A percentile compares a stretch with the other conserved stretches of the same genome.
Evolutionary conservation across 345 rosid genomes (phyloP).

Genomic region (Hypericum androsaemum): DNA sequence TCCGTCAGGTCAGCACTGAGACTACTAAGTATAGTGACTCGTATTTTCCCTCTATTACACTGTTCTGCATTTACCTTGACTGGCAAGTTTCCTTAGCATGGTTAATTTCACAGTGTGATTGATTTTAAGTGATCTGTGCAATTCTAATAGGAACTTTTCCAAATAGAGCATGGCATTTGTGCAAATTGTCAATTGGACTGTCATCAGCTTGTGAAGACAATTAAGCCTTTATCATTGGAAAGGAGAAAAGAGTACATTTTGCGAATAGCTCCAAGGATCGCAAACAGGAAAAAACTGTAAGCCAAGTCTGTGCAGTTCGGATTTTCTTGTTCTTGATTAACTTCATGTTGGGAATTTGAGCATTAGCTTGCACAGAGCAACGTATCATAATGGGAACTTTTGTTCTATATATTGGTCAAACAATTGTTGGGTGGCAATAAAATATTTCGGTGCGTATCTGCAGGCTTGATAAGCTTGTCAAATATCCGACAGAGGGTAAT

Average conservation of each 20-base stretch:
- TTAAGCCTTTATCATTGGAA: constrained; percentile 61
- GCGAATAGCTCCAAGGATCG: constrained; percentile 61
- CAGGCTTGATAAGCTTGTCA: constrained; percentile 72
- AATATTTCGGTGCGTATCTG: constrained; percentile 11
- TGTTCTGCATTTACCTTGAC: background rate
- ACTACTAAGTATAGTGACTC: background rate
- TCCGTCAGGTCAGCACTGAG: constrained; percentile 56
- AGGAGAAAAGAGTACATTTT: constrained; percentile 44
- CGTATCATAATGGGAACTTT: no score
- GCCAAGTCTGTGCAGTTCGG: constrained; percentile 10
- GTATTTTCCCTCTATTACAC: background rate
- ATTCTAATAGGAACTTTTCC: constrained; percentile 58
- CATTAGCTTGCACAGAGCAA: no score
- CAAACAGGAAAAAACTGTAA: constrained; percentile 55
- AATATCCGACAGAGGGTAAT: constrained; percentile 70
- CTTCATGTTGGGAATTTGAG: no score
- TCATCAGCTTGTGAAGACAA: constrained; percentile 61
- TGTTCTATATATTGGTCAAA: no score
- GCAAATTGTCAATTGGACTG: constrained; percentile 77
- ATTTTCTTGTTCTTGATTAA: background rate
- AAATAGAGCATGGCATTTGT: constrained; percentile 76
- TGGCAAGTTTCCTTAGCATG: no score
- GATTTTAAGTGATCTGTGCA: no score
- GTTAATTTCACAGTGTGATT: no score
- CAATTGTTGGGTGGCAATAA: constrained; percentile 4